Evolutionary conservation across 495 filamentous ascomycete species (phyloP).

Genomic region (Apiosordaria backusii): DNA sequence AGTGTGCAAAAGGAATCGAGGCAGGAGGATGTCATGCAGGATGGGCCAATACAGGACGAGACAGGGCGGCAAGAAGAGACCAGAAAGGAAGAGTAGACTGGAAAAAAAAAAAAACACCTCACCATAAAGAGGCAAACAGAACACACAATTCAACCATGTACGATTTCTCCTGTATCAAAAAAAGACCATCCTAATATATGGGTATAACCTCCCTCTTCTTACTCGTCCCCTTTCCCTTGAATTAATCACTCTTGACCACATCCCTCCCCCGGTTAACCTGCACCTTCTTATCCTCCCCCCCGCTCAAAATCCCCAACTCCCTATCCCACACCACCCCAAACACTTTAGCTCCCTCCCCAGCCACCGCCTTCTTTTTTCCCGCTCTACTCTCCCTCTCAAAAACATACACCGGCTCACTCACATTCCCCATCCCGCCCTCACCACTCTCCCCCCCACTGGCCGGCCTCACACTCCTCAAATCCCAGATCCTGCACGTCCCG

Average conservation of each 20-base stretch:
- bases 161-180: constrained; percentile 9
- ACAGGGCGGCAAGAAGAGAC: neutral
- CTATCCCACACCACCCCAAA: constrained; percentile 87
- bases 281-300: constrained; percentile 85
- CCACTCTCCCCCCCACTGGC: constrained; percentile 58
- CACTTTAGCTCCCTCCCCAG: constrained; percentile 82
- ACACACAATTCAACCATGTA: constrained; percentile 6
- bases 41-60: neutral
- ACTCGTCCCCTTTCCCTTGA: neutral
- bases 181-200: neutral
- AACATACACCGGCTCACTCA: constrained; percentile 76
- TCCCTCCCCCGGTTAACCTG: constrained; percentile 73
- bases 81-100: neutral
- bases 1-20: neutral
- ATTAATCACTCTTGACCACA: constrained; percentile 24
- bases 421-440: constrained; percentile 53
- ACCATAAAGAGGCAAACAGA: neutral
- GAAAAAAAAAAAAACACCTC: neutral
- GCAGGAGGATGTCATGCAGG: neutral
- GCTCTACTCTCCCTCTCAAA: constrained; percentile 76
- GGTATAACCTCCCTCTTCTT: constrained; percentile 13
- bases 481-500: constrained; percentile 88
- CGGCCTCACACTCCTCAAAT: constrained; percentile 69
- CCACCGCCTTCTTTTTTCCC: constrained; percentile 50
- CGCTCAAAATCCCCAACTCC: constrained; percentile 82